Base-by-base conservation (phyloP, 192 early-diverging fungal species). In the Backusella luteola region DNA sequence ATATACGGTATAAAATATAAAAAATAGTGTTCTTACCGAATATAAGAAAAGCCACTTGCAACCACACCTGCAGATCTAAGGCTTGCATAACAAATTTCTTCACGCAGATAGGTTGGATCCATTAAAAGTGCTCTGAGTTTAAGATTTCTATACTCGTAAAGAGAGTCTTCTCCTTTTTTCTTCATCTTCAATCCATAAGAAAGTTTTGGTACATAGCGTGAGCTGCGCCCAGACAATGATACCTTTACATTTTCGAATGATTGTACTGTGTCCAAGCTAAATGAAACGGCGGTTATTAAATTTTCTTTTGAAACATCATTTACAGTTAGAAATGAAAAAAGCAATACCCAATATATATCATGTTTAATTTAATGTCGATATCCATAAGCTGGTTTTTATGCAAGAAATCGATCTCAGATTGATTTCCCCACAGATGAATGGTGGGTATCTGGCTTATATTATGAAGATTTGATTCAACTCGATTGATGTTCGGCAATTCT, bases 11-110 rank as follows among this genome's bases (percentile, higher is more conserved):
- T 21, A 23, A 19, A 77, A 34, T 41, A 41, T 59, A 15, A 7
- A 6, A 6, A n/a, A 34, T 15, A 41, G 23, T 21, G 35, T 63
- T 11, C 52, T 74, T 78, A 81, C 80, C 80, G 35, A 42, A 41
- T 53, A 42, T 59, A 59, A 23, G 73, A 73, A 21, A 73, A 73
- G 4, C 38, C 56, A 29, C 32, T 63, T 59, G 73, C n/a, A 26
- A 23, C 41, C 36, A 73, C 29, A 38, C 73, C 73, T 36, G 38
- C 53, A 39, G 73, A 34, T 23, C 35, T 21, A 21, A 66, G 26
- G 14, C 29, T 29, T 39, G 34, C 34, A 41, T 73, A 73, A 7
- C 6, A 21, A 15, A 73, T 35, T 17, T 36, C 23, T 73, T 73
- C 73, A 63, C 73, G 73, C 7, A 73, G 11, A 63, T 73, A 73